Evolutionary conservation across 768 basidiomycete genomes (phyloP).

Genomic region (Tylopilus plumbeoviolaceoides): DNA sequence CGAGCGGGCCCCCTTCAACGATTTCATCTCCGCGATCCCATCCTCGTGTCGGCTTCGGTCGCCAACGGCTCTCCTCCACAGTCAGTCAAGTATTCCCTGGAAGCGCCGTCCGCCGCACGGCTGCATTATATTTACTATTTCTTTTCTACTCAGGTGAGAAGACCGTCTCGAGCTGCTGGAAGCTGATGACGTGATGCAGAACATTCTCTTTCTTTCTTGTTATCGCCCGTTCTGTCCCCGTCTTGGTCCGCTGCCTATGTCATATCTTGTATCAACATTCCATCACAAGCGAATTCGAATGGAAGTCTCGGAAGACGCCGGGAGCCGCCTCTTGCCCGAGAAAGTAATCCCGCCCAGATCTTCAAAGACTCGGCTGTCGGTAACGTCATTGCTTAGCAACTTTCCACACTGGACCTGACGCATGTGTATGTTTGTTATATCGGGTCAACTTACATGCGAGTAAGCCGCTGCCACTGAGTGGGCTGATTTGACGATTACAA

Average conservation of each 20-base stretch:
- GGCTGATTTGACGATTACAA: background rate
- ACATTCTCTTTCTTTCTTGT: background rate
- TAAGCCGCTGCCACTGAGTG: background rate
- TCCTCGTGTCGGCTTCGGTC: background rate
- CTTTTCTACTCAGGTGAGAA: too few relatives aligned
- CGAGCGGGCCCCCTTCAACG: background rate
- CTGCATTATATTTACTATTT: background rate
- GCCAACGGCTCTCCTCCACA: background rate
- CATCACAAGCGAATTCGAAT: background rate
- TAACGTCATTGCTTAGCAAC: background rate
- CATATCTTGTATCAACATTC: background rate
- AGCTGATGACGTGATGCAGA: background rate
- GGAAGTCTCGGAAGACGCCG: background rate
- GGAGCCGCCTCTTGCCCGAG: constrained; percentile 10
- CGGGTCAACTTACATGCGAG: background rate
- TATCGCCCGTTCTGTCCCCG: background rate
- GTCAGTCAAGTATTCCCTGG: background rate
- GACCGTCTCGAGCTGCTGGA: too few relatives aligned
- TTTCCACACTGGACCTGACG: background rate
- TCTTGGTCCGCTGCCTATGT: background rate
- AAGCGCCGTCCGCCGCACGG: background rate
- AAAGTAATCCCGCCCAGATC: background rate
- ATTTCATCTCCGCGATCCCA: constrained; percentile 4
- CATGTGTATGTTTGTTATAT: too few relatives aligned
- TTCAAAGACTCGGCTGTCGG: background rate